Evolutionary conservation across 306 rosid genomes (phyloP).

Genomic region (Bauhinia variegata): DNA sequence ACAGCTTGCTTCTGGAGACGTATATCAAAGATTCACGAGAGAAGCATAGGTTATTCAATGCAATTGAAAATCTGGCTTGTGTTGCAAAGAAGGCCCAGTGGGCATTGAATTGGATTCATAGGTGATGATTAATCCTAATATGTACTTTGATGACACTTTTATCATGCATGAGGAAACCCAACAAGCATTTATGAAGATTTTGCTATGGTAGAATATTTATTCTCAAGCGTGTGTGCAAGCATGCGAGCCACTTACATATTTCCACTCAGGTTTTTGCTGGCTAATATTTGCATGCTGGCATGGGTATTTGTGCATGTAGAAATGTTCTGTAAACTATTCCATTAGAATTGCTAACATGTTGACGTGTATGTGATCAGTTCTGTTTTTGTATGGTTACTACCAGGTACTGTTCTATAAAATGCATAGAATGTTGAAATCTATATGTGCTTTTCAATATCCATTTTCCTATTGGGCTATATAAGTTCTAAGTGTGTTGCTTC

Average conservation of each 20-base stretch:
- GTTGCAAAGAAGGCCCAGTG: slow-evolving; percentile 85
- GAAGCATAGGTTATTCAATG: slow-evolving; percentile 81
- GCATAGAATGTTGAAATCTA: too few species aligned
- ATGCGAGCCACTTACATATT: too few species aligned
- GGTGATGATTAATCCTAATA: slow-evolving; percentile 44
- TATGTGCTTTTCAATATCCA: too few species aligned
- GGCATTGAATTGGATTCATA: slow-evolving; percentile 85
- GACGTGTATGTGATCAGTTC: too few species aligned
- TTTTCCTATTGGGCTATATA: too few species aligned
- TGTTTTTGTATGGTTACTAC: too few species aligned
- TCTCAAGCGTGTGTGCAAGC: too few species aligned
- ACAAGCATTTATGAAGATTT: too few species aligned
- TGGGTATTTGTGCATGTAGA: not conserved
- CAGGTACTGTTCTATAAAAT: too few species aligned
- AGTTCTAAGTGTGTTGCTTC: too few species aligned
- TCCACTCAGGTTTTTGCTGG: not conserved
- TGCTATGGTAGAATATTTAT: too few species aligned
- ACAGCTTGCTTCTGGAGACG: slow-evolving; percentile 91
- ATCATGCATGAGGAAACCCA: too few species aligned
- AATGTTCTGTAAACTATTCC: not conserved
- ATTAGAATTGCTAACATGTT: not conserved
- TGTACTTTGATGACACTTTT: not conserved
- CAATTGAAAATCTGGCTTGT: slow-evolving; percentile 80
- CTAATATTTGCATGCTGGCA: not conserved
- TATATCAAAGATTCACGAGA: slow-evolving; percentile 81